Evolutionary conservation across 2,329 filamentous ascomycete species (phyloP).

Genomic region (Nannizziopsis barbatae): DNA sequence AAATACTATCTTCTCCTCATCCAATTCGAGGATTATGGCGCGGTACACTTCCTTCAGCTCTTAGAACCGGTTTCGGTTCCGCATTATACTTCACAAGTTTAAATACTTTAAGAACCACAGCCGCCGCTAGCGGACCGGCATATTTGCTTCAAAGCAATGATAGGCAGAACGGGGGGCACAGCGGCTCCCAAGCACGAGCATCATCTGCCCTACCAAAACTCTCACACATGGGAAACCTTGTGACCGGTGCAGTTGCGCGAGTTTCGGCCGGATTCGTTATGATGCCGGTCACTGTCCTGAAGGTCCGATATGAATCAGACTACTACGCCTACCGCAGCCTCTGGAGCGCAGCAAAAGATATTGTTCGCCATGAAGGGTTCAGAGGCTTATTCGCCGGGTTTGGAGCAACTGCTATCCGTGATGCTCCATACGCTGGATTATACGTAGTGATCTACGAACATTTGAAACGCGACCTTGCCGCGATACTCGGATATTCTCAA

Average conservation of each 20-base stretch:
- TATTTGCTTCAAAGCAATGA: slow-evolving; percentile 27
- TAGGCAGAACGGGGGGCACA: slow-evolving; percentile 12
- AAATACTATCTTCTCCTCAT: slow-evolving; percentile 55
- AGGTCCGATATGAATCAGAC: slow-evolving; percentile 87
- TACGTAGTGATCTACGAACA: slow-evolving; percentile 90
- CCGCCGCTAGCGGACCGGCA: slow-evolving; percentile 38
- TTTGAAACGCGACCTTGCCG: slow-evolving; percentile 27
- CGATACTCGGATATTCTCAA: slow-evolving; percentile 16
- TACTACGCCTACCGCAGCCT: slow-evolving; percentile 76
- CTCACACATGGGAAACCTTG: slow-evolving; percentile 71
- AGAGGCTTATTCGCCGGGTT: slow-evolving; percentile 88
- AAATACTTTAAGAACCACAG: slow-evolving; percentile 65
- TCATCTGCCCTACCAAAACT: slow-evolving; percentile 72
- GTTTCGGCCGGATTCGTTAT: slow-evolving; percentile 80
- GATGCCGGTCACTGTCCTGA: slow-evolving; percentile 94
- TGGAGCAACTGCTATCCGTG: slow-evolving; percentile 81
- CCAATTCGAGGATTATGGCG: slow-evolving; percentile 75
- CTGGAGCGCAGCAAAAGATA: slow-evolving; percentile 59
- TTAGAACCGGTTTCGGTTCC: slow-evolving; percentile 84
- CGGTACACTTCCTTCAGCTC: slow-evolving; percentile 80
- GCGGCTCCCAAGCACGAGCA: not conserved
- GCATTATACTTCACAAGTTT: slow-evolving; percentile 89
- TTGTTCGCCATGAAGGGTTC: slow-evolving; percentile 59
- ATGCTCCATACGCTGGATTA: slow-evolving; percentile 91
- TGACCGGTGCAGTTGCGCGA: slow-evolving; percentile 72